Conservation (phyloP, 2,329 filamentous ascomycete genomes). For the Fusarium mangiferae region DNA sequence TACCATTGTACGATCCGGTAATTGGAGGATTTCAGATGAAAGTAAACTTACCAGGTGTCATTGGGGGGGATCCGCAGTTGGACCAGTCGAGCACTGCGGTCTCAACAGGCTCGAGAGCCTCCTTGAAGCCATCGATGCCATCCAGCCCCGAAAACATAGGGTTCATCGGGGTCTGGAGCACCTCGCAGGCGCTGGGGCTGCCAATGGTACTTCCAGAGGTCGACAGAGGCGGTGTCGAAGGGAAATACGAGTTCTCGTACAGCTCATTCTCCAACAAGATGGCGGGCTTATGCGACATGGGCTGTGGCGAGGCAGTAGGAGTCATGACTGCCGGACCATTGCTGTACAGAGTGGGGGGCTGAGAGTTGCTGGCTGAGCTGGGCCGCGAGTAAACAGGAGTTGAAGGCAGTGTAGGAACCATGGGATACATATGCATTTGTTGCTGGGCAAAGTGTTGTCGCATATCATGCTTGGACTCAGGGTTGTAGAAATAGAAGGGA, state of each 20-base stretch:
- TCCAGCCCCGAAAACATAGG: slow-evolving; percentile 80
- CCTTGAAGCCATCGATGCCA: slow-evolving; percentile 71
- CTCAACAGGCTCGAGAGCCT: slow-evolving; percentile 77
- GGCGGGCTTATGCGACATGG: slow-evolving; percentile 78
- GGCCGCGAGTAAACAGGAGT: slow-evolving; percentile 74
- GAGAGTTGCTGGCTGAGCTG: slow-evolving; percentile 73
- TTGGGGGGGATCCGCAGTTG: slow-evolving; percentile 80
- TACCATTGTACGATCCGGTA: slow-evolving; percentile 16
- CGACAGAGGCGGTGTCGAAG: slow-evolving; percentile 88
- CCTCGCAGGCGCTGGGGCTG: slow-evolving; percentile 82
- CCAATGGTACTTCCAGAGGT: slow-evolving; percentile 85
- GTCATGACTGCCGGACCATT: slow-evolving; percentile 73
- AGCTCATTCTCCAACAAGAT: slow-evolving; percentile 84
- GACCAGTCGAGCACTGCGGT: slow-evolving; percentile 82
- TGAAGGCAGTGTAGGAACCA: slow-evolving; percentile 68
- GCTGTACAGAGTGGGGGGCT: slow-evolving; percentile 66
- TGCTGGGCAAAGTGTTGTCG: slow-evolving; percentile 77
- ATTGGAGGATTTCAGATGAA: slow-evolving; percentile 4
- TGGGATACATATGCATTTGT: slow-evolving; percentile 65
- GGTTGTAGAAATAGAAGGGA: slow-evolving; percentile 88
- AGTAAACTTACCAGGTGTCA: slow-evolving; percentile 84
- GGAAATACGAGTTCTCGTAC: slow-evolving; percentile 76
- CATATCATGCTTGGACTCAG: slow-evolving; percentile 77
- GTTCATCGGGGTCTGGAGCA: slow-evolving; percentile 85
- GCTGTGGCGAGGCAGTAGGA: slow-evolving; percentile 79